These are phyloP conservation scores for Fusarium compactum DNA, from an alignment of 2,329 filamentous ascomycete genomes.

Conservation along the genomic window DNA sequence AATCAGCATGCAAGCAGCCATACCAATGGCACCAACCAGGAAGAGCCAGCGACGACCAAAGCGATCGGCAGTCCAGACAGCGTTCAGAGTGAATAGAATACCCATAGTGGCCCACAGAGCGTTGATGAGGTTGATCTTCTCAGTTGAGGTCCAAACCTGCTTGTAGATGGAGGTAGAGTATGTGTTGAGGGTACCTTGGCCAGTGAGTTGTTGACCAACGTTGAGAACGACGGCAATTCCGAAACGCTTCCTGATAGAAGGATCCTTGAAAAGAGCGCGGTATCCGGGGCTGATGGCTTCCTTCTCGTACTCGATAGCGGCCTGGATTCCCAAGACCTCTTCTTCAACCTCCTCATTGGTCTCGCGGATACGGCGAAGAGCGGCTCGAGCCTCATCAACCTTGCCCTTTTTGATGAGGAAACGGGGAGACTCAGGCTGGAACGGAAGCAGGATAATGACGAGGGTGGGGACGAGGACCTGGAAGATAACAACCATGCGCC, in stretches of 20 bases:
- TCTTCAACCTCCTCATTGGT: conserved; percentile 75
- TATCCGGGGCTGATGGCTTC: conserved; percentile 74
- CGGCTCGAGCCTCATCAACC: conserved; percentile 68
- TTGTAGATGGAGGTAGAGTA: conserved; percentile 82
- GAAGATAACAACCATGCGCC: conserved; percentile 79
- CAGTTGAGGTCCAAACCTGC: conserved; percentile 70
- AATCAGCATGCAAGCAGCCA: conserved; percentile 77
- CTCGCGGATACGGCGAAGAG: conserved; percentile 71
- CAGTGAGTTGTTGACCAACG: conserved; percentile 77
- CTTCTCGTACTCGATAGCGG: conserved; percentile 78
- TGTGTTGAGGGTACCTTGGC: conserved; percentile 78
- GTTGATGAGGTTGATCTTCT: conserved; percentile 78
- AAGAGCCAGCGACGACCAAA: conserved; percentile 78
- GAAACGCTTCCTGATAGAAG: conserved; percentile 74
- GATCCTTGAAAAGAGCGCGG: conserved; percentile 76
- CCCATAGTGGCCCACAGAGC: conserved; percentile 79
- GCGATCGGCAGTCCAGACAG: conserved; percentile 78
- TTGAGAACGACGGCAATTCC: conserved; percentile 75
- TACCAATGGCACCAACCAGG: conserved; percentile 75
- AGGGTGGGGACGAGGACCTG: conserved; percentile 75
- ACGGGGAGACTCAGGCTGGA: conserved; percentile 75
- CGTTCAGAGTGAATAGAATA: conserved; percentile 79
- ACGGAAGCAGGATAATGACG: conserved; percentile 72
- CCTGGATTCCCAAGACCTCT: conserved; percentile 73
- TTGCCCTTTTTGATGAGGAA: conserved; percentile 74